Percentiles rank a stretch among this genome's conserved stretches.
Conservation (phyloP, 495 filamentous ascomycete species). For the Stereocaulon alpinum region DNA sequence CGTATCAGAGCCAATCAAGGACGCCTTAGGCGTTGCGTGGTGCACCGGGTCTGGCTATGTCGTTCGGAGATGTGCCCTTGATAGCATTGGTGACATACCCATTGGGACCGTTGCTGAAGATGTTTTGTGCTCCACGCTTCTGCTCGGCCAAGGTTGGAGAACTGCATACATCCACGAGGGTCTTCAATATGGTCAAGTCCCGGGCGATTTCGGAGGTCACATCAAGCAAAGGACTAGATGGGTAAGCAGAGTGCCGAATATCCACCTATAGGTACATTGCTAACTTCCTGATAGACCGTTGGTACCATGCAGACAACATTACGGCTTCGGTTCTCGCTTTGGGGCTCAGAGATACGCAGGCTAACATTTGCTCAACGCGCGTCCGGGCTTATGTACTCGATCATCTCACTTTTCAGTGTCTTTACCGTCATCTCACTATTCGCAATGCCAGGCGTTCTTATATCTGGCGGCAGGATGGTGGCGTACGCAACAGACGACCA, state of each 20-base stretch:
- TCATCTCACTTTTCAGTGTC: not conserved
- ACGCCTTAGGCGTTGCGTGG: constrained; percentile 39
- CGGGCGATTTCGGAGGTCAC: constrained; percentile 37
- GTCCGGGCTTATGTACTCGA: constrained; percentile 2
- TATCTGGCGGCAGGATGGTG: constrained; percentile 1
- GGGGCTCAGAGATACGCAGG: not conserved
- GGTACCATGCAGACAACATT: constrained; percentile 6
- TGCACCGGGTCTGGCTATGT: constrained; percentile 46
- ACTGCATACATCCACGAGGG: constrained; percentile 41
- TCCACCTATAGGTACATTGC: not conserved
- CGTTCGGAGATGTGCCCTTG: constrained; percentile 37
- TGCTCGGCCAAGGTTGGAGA: constrained; percentile 42
- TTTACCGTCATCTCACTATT: not conserved
- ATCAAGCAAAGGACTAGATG: constrained; percentile 45
- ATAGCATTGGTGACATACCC: constrained; percentile 43
- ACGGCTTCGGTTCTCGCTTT: not conserved
- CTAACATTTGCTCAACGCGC: constrained; percentile 2
- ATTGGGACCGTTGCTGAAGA: constrained; percentile 42
- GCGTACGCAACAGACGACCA: constrained; percentile 3
- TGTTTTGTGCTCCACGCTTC: constrained; percentile 36
- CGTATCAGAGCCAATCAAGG: constrained; percentile 43
- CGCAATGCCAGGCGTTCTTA: constrained; percentile 1
- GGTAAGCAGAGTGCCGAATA: constrained; percentile 18
- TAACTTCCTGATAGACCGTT: constrained; percentile 3
- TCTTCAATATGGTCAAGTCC: constrained; percentile 43